Evolutionary conservation across 1,139 yeast genomes (phyloP).

Genomic region (Suhomyces atakaporum): DNA sequence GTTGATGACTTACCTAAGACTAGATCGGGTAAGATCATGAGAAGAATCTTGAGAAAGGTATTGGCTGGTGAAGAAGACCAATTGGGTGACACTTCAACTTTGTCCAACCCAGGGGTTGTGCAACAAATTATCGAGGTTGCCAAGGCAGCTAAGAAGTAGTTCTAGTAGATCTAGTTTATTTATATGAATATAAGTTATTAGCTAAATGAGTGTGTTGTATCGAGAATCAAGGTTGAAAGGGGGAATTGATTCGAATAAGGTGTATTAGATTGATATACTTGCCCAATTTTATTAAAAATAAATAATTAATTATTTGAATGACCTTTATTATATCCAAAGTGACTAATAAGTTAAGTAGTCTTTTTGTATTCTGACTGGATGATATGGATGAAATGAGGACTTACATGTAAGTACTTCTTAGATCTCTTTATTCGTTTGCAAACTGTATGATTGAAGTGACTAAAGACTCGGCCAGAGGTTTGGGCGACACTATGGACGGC

Average conservation of each 20-base stretch:
- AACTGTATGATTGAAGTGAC: slow-evolving; percentile 31
- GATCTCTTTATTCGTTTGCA: not conserved
- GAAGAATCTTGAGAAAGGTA: slow-evolving; percentile 77
- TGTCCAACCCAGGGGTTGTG: slow-evolving; percentile 72
- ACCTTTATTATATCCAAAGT: no score
- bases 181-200: slow-evolving; percentile 2
- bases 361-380: no score
- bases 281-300: no score
- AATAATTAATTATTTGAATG: no score
- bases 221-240: no score
- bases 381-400: not conserved
- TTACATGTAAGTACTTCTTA: not conserved
- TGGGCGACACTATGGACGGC: slow-evolving; percentile 66
- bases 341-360: no score
- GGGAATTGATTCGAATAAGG: not conserved
- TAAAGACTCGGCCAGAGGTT: slow-evolving; percentile 71
- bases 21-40: slow-evolving; percentile 82
- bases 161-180: slow-evolving; percentile 2
- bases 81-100: slow-evolving; percentile 76
- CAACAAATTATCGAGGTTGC: slow-evolving; percentile 65
- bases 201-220: no score
- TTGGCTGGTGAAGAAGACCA: slow-evolving; percentile 79
- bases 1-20: slow-evolving; percentile 83
- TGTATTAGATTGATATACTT: not conserved
- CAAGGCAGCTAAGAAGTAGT: slow-evolving; percentile 24